A percentile compares a stretch with the other conserved stretches of the same genome.
These are phyloP conservation scores for Skeletonema marinoi DNA, from an alignment of 108 stramenopile genomes.

Conservation along the genomic window DNA sequence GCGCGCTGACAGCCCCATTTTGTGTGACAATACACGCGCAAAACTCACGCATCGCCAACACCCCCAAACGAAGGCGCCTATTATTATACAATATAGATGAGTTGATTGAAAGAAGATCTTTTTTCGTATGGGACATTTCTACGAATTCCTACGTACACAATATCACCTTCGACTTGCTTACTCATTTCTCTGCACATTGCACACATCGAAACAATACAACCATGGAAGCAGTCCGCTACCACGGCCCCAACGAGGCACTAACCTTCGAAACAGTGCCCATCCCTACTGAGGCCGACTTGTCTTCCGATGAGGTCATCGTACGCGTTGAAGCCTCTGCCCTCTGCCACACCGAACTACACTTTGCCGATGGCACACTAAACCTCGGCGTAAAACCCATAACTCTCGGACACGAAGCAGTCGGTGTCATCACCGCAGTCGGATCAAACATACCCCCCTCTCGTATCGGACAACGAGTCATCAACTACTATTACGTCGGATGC, in stretches of 20 bases:
- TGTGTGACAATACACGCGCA: no score
- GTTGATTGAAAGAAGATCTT: no score
- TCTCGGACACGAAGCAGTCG: neutral
- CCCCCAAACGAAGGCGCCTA: no score
- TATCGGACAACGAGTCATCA: conserved; percentile 14
- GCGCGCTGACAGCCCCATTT: no score
- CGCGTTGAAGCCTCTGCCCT: neutral
- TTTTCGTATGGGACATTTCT: no score
- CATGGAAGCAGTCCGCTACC: conserved; percentile 21
- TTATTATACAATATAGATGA: no score
- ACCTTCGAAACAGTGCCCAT: conserved; percentile 12
- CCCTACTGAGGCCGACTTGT: neutral
- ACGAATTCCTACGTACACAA: no score
- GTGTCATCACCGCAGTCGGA: conserved; percentile 11
- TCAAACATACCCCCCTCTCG: neutral
- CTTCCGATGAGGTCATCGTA: neutral
- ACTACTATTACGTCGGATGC: conserved; percentile 28
- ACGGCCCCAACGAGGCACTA: conserved; percentile 3
- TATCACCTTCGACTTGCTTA: no score
- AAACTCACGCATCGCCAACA: no score
- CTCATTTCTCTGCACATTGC: neutral
- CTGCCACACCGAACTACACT: neutral
- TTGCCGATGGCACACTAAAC: neutral
- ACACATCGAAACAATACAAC: neutral
- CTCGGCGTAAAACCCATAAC: neutral